Evolutionary conservation across 352 stramenopile genomes (phyloP).

Genomic region (Phytophthora foliorum): DNA sequence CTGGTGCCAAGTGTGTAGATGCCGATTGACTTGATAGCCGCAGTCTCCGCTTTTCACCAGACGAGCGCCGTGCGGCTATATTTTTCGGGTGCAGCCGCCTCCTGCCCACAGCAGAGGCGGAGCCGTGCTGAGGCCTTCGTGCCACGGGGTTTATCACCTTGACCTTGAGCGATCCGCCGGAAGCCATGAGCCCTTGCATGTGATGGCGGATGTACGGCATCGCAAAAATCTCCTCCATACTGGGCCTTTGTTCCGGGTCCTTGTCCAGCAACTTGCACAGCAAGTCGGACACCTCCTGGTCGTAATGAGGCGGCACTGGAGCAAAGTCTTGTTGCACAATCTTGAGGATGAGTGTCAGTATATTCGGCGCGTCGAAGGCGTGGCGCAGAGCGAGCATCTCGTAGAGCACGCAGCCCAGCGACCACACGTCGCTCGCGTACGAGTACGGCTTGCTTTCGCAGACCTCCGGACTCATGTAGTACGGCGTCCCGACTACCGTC

Average conservation of each 20-base stretch:
- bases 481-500: conserved; percentile 93
- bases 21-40: conserved; percentile 4
- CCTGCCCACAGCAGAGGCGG: conserved; percentile 34
- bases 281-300: conserved; percentile 62
- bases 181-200: conserved; percentile 76
- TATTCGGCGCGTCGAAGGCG: conserved; percentile 88
- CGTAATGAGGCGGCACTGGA: conserved; percentile 66
- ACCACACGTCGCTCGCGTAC: conserved; percentile 94
- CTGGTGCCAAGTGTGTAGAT: conserved; percentile 18
- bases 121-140: conserved; percentile 48
- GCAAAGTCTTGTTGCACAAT: conserved; percentile 86
- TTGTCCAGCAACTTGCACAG: conserved; percentile 74
- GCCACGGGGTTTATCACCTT: conserved; percentile 41
- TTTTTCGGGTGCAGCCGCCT: conserved; percentile 59
- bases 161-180: conserved; percentile 63
- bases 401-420: conserved; percentile 92
- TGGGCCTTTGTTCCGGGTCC: conserved; percentile 60
- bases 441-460: conserved; percentile 94
- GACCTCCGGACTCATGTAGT: conserved; percentile 96
- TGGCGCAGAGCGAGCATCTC: conserved; percentile 89
- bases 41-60: conserved; percentile 45
- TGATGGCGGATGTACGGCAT: conserved; percentile 81
- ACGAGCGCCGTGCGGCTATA: conserved; percentile 43
- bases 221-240: conserved; percentile 81
- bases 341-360: conserved; percentile 85